phyloP scores from a whole-genome alignment of 345 rosid species.

The Eucalyptus erythrocorys region DNA sequence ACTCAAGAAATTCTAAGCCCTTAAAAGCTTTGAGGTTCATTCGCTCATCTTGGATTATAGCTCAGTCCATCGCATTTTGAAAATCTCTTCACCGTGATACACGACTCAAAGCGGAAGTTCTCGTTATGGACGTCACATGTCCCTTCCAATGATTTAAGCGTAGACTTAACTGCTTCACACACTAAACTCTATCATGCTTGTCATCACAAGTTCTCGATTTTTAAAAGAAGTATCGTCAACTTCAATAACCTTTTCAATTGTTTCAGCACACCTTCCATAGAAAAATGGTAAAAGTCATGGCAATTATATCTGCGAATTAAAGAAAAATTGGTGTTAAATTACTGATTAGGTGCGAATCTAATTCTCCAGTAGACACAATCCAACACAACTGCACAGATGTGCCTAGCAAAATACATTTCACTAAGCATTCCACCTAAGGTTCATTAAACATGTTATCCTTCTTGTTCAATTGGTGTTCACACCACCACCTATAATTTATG shows the following conservation, averaged over 20 bases:
- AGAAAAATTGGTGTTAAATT: not conserved
- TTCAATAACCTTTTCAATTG: not conserved
- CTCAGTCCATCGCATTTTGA: not conserved
- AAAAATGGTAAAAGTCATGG: not conserved
- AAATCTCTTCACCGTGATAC: not conserved
- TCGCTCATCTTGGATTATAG: fast-evolving
- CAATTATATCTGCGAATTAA: not conserved
- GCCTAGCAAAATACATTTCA: not conserved
- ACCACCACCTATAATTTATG: not conserved
- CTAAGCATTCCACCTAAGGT: not conserved
- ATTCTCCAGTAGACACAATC: not conserved
- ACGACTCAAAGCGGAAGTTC: not conserved
- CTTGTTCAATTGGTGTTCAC: not conserved
- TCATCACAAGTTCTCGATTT: not conserved
- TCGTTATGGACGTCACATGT: not conserved
- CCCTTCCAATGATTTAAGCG: not conserved
- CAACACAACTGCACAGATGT: not conserved
- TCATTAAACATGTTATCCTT: not conserved
- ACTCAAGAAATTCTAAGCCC: not conserved
- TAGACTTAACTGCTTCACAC: not conserved
- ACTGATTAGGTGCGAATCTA: not conserved
- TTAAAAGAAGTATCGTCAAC: not conserved
- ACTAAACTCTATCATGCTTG: not conserved
- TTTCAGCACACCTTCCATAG: not conserved
- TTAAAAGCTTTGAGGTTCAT: not conserved